Evolutionary conservation across 2,329 filamentous ascomycete genomes (phyloP), one percentile per base, ranked within the genome.

Genomic region (Colletotrichum tanaceti): DNA sequence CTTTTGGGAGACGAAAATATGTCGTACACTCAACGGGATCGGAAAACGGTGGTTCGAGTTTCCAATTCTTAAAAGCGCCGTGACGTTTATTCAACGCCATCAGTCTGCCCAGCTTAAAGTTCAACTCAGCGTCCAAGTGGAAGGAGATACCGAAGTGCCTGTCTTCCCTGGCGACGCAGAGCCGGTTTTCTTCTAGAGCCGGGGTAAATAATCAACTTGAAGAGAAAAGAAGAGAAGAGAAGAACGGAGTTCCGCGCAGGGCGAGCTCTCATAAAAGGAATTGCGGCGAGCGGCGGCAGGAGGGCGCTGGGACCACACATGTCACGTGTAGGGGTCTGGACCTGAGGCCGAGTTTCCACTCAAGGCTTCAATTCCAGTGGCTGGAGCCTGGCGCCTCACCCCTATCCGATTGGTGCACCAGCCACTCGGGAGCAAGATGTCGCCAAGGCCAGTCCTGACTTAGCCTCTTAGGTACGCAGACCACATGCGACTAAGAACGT

Each of bases 51-150:
- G 73, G 75, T 78, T 81, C 83, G 84, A 86, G 81, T 86, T 84
- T 80, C 83, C 86, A 88, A 88, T 89, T 89, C 86, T 89, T 88
- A 80, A 79, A 87, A 88, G 86, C 85, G 81, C 84, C 86, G 83
- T 75, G 75, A 79, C 76, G 74, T 43, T 58, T 46, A 41, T 52
- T 44, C 32, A 72, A 73, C 75, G 75, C 74, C 76, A 79, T 84
- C 83, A 70, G 77, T 89, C 84, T 89, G 77, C 86, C 87, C 86
- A 82, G 83, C 75, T 82, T 68, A 63, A 81, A 53, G 83, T 85
- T 84, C 86, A 89, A 88, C 86, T 82, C 82, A 67, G 78, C 81
- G 81, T 80, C 80, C 78, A 79, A 80, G 74, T 59, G 43, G 41
- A 44, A 47, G 43, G 50, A 47, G 73, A 76, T 75, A 75, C 73